Evolutionary conservation across 768 basidiomycete genomes (phyloP), one percentile per base, ranked within the genome.

Genomic region (Trametopsis cervina): DNA sequence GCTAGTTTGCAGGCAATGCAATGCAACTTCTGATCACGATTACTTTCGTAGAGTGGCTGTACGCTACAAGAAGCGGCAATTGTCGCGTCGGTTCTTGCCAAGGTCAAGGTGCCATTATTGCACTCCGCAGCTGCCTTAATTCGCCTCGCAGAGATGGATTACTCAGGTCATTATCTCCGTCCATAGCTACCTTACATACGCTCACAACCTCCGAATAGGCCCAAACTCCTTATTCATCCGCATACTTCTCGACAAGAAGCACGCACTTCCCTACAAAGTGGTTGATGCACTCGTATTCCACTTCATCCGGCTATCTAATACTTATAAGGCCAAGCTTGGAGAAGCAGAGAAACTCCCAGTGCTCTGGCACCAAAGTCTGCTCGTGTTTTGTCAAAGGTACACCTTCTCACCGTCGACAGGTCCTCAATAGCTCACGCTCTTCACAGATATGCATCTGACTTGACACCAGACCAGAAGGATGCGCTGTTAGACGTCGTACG

Each of bases 201-300:
- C n/a, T n/a, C 11, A 21, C 22, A 11, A 44, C 23, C n/a, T 26
- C 2, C 13, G 13, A 10, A 4, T 25, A 74, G 92, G 93, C 2
- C 88, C 96, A 0, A 96, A 92, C 56, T 96, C 93, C 10, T 76
- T 99, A 18, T 97, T 99, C 72, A 94, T 99, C 63, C 90, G 96
- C 17, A 87, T 98, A 11, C 72, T 99, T 24, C 72, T 97, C 42
- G 96, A 99, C 72, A 99, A 99, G 69, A 99, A 99, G 64, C 89
- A 94, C 62, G 91, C 96, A 51, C 72, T 99, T 24, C 96, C 96
- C 0, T 99, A 93, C 75, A 95, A 98, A 69, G 95, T 96, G 23
- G 81, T 99, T 45, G 96, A 99, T 62, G 88, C 90, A 2, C 80
- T 99, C 49, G 94, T 97, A 11, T 95, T 96, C 74, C 96, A 99